phyloP scores from a whole-genome alignment of 805 yeast genomes.

The Lipomyces sp. region DNA sequence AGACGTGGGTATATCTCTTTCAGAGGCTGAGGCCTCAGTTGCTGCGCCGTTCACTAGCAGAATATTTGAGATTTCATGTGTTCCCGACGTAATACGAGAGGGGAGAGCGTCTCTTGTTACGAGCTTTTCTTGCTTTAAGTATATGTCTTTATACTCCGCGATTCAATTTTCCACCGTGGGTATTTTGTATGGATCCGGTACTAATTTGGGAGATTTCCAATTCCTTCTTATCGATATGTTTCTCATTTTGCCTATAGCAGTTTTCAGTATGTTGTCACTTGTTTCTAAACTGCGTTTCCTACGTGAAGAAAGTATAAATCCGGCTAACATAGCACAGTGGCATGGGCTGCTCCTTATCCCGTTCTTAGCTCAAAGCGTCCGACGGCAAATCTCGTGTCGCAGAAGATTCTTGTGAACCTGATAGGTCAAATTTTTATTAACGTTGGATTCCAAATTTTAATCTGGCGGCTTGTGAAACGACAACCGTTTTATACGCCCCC shows the following conservation, averaged over 20 bases:
- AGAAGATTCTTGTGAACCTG: conserved; percentile 79
- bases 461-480: conserved; percentile 60
- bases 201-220: conserved; percentile 95
- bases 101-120: conserved; percentile 95
- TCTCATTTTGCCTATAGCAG: conserved; percentile 88
- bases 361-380: conserved; percentile 70
- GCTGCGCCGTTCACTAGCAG: conserved; percentile 98
- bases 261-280: conserved; percentile 46
- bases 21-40: conserved; percentile 97
- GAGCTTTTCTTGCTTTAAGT: conserved; percentile 94
- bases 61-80: conserved; percentile 87
- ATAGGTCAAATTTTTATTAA: conserved; percentile 70
- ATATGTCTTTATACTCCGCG: conserved; percentile 95
- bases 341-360: conserved; percentile 85
- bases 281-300: not conserved
- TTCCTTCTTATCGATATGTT: conserved; percentile 89
- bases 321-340: conserved; percentile 47
- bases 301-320: conserved; percentile 36
- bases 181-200: conserved; percentile 78
- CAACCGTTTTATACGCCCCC: conserved; percentile 63
- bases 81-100: conserved; percentile 82
- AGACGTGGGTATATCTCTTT: conserved; percentile 90
- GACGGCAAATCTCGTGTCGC: conserved; percentile 87
- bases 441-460: conserved; percentile 58
- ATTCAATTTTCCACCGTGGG: conserved; percentile 90